Conservation (phyloP, 1,284 basidiomycete genomes). For the Rhodotorula mucilaginosa region DNA sequence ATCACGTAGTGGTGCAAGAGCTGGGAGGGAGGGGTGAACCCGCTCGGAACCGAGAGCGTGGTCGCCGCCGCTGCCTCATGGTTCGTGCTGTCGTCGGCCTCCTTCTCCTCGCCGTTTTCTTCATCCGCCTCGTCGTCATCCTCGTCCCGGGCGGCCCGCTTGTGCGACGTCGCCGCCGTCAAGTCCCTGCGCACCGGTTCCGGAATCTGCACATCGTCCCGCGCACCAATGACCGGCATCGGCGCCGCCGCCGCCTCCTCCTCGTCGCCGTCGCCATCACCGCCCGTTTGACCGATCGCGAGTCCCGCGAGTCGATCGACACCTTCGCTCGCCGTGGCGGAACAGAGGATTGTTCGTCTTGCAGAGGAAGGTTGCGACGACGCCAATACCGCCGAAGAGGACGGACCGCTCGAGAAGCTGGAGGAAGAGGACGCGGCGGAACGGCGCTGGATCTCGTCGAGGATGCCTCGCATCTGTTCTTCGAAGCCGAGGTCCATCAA, state of each 20-base stretch:
- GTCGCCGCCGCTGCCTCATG: not conserved
- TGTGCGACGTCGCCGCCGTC: constrained; percentile 1
- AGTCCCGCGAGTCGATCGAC: constrained; percentile 87
- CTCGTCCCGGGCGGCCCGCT: constrained; percentile 6
- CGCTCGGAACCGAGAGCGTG: constrained; percentile 44
- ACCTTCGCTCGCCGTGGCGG: constrained; percentile 91
- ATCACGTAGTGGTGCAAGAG: constrained; percentile 89
- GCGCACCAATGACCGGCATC: constrained; percentile 16
- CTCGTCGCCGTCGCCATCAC: not conserved
- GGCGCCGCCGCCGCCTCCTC: not conserved
- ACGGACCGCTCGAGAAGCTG: constrained; percentile 13
- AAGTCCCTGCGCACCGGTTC: constrained; percentile 26
- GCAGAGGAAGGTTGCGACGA: not conserved
- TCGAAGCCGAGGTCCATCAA: constrained; percentile 63
- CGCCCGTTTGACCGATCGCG: constrained; percentile 2
- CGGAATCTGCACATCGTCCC: constrained; percentile 9
- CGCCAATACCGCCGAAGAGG: not conserved
- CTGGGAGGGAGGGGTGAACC: constrained; percentile 91
- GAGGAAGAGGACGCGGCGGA: not conserved
- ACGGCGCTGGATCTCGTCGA: constrained; percentile 68
- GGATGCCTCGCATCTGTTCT: constrained; percentile 64
- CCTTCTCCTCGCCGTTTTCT: not conserved
- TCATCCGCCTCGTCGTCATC: not conserved
- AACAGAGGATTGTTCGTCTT: constrained; percentile 81
- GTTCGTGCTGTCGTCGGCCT: not conserved